A percentile compares a stretch with the other conserved stretches of the same genome.
Evolutionary conservation across 352 stramenopile genomes (phyloP).

Genomic region (Pythium folliculosum): DNA sequence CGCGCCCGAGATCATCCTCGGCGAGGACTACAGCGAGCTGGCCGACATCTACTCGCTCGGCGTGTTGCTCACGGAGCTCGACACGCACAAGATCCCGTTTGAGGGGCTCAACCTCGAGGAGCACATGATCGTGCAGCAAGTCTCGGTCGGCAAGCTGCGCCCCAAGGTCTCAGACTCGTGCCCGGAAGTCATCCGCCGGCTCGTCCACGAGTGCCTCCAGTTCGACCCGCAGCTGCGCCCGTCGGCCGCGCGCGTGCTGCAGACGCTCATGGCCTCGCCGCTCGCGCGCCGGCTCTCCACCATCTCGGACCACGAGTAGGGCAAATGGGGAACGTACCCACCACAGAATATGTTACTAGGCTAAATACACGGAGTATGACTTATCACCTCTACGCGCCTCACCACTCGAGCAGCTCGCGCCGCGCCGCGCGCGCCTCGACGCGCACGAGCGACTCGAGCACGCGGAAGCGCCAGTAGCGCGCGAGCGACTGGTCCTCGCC

Average conservation of each 20-base stretch:
- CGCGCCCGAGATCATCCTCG: constrained; percentile 76
- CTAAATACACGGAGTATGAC: background rate
- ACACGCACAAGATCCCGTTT: constrained; percentile 61
- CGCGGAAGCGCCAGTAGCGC: constrained; percentile 6
- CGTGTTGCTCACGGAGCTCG: constrained; percentile 45
- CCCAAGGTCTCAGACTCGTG: constrained; percentile 78
- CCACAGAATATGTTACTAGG: no score
- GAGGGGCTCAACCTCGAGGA: constrained; percentile 54
- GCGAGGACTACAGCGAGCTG: constrained; percentile 56
- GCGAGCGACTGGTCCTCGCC: background rate
- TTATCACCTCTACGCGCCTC: background rate
- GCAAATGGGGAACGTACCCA: no score
- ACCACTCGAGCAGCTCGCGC: constrained; percentile 3
- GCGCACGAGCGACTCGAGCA: constrained; percentile 9
- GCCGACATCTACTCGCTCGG: constrained; percentile 54
- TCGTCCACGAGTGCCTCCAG: constrained; percentile 81
- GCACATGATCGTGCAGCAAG: constrained; percentile 79
- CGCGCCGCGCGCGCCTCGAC: background rate
- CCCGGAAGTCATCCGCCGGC: constrained; percentile 72
- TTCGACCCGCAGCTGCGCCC: constrained; percentile 73
- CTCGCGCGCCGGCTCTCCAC: constrained; percentile 54
- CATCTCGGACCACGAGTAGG: constrained; percentile 46
- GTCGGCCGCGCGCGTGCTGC: constrained; percentile 66
- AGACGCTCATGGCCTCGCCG: constrained; percentile 68
- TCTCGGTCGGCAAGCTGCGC: constrained; percentile 74